Evolutionary conservation across 352 stramenopile species (phyloP).

Genomic region (Saprolegnia diclina): DNA sequence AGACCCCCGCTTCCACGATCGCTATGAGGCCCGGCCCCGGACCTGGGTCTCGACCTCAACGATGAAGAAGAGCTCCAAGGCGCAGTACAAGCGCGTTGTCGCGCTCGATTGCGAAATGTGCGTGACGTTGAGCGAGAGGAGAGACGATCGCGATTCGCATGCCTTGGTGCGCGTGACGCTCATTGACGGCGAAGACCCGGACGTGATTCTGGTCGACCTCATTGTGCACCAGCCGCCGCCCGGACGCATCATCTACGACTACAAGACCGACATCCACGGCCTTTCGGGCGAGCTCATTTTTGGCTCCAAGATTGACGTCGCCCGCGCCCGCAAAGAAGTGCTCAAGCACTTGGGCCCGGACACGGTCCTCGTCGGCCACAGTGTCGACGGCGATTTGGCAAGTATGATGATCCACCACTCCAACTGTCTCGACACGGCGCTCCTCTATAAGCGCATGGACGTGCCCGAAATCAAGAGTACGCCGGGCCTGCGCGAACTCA

Average conservation of each 20-base stretch:
- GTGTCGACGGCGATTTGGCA: slow-evolving; percentile 66
- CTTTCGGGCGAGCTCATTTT: slow-evolving; percentile 66
- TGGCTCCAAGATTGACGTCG: slow-evolving; percentile 64
- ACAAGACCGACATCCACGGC: slow-evolving; percentile 83
- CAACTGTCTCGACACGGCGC: slow-evolving; percentile 76
- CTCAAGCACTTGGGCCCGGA: slow-evolving; percentile 78
- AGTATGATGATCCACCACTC: slow-evolving; percentile 67
- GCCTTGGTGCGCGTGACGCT: slow-evolving; percentile 76
- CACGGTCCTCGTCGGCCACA: slow-evolving; percentile 81
- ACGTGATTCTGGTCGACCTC: slow-evolving; percentile 66
- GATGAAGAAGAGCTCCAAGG: slow-evolving; percentile 45
- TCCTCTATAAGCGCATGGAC: slow-evolving; percentile 66
- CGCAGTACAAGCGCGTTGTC: slow-evolving; percentile 57
- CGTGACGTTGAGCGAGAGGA: slow-evolving; percentile 35
- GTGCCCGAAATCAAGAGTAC: slow-evolving; percentile 36
- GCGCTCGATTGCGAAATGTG: slow-evolving; percentile 87
- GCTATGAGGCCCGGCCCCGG: slow-evolving; percentile 36
- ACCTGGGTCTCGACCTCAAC: slow-evolving; percentile 52
- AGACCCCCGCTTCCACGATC: slow-evolving; percentile 48
- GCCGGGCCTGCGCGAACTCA: slow-evolving; percentile 66
- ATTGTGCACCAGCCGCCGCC: slow-evolving; percentile 76
- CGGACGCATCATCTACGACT: slow-evolving; percentile 51
- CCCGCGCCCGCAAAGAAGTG: slow-evolving; percentile 72
- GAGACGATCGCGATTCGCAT: slow-evolving; percentile 29
- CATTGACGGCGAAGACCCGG: slow-evolving; percentile 70